These are phyloP conservation scores for Alisma plantagoaquatica DNA, from an alignment of 106 monocot species.

Conservation along the genomic window DNA sequence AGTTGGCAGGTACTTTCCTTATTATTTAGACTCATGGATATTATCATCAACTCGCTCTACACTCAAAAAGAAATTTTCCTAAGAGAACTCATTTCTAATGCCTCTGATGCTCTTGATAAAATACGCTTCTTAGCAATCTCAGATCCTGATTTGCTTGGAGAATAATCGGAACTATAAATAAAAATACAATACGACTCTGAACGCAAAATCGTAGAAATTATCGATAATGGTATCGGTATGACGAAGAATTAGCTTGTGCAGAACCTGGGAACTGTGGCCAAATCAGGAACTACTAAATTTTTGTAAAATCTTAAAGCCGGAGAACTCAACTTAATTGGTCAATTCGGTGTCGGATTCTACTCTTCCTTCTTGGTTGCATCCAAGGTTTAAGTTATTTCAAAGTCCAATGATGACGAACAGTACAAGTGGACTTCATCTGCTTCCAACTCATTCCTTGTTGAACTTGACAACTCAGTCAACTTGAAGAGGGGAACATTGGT, in stretches of 20 bases:
- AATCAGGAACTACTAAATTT: conserved; percentile 91
- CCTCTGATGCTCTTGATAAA: conserved; percentile 45
- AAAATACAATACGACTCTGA: conserved; percentile 66
- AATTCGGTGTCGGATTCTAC: conserved; percentile 98
- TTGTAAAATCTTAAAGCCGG: conserved; percentile 91
- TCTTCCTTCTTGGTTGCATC: conserved; percentile 94
- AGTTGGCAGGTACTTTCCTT: too few relatives aligned
- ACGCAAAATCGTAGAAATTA: conserved; percentile 64
- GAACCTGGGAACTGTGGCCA: conserved; percentile 95
- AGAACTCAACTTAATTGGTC: conserved; percentile 91
- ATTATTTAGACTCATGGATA: conserved; percentile 82
- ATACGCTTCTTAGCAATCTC: background rate
- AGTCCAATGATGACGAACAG: conserved; percentile 97
- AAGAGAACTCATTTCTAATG: conserved; percentile 79
- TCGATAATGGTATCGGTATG: conserved; percentile 96
- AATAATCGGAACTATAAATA: conserved; percentile 91
- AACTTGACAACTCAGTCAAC: conserved; percentile 88
- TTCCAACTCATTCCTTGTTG: too few relatives aligned
- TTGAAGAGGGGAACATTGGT: conserved; percentile 94
- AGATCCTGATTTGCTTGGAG: conserved; percentile 23
- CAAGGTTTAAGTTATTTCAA: conserved; percentile 93
- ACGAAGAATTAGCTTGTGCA: conserved; percentile 92
- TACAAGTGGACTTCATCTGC: conserved; percentile 82
- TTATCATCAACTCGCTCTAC: conserved; percentile 77
- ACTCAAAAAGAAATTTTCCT: conserved; percentile 85